Base-by-base conservation (phyloP, 352 stramenopile genomes). In the Pythium grandisporangium region DNA sequence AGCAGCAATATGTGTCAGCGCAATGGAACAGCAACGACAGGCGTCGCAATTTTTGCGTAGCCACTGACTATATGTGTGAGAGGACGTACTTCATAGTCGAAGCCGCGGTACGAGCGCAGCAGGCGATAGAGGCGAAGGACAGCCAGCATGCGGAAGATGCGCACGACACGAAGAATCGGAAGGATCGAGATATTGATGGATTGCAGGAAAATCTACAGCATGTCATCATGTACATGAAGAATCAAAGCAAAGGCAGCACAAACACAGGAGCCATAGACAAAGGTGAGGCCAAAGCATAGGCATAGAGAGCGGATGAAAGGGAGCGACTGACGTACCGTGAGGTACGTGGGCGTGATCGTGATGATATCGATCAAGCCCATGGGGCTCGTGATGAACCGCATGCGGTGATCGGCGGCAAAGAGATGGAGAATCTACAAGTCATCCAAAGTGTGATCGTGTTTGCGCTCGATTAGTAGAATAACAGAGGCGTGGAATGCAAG, bases 81-180 rank as follows among this genome's bases (percentile, higher is more conserved):
- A 21, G 14, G 19, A 6, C 30, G 12, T 17, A 58, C 56, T 48
- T 78, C 65, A 38, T 84, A 84, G 30, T 84, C 67, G 29, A 70
- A 80, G 36, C 70, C 70, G 6, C 63, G 50, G 29, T 80, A 70
- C 7, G 67, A 59, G 43, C 75, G 54, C 6, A 80, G 45, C 24
- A 84, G 58, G 20, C 66, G 66, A 35, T 80, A 79, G n/a, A 84
- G 58, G 4, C 70, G 61, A 19, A 80, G 43, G 10, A 84, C 64
- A 4, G 62, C 48, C 5, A 84, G 57, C 39, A 77, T 70, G 4
- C 70, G 67, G 33, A 84, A 80, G 36, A 84, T 59, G 25, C 70
- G 67, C 4, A 66, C 52, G 5, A 80, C 58, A 4, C 70, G 70
- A 7, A 84, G 43, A 17, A 84, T 36, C 8, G 70, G 68, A 2